A percentile compares a stretch with the other conserved stretches of the same genome.
Conservation (phyloP, 208 protist species). For the Trypanosomatidae sp. region DNA sequence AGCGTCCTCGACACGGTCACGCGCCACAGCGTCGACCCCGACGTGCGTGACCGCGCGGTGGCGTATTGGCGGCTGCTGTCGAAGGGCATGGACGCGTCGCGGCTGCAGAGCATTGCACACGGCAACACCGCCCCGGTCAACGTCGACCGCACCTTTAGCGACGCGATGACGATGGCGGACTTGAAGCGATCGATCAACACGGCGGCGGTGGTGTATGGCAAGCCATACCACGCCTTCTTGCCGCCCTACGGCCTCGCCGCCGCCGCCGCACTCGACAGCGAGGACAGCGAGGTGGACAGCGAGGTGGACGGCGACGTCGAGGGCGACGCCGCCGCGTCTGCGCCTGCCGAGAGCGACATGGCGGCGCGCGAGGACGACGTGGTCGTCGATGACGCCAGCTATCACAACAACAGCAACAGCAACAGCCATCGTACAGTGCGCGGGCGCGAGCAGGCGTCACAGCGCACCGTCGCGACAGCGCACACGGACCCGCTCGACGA, state of each 20-base stretch:
- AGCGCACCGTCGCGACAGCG: too few species aligned
- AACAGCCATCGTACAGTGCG: conserved; percentile 10
- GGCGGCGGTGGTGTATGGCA: conserved; percentile 94
- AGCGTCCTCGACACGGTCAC: conserved; percentile 50
- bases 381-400: not conserved
- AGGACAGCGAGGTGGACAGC: conserved; percentile 28
- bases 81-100: conserved; percentile 92
- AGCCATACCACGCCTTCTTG: conserved; percentile 91
- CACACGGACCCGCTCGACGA: too few species aligned
- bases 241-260: conserved; percentile 57
- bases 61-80: conserved; percentile 99
- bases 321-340: conserved; percentile 15
- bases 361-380: not conserved
- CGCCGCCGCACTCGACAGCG: too few species aligned
- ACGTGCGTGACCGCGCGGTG: conserved; percentile 97
- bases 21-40: conserved; percentile 91
- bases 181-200: conserved; percentile 86
- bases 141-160: conserved; percentile 87
- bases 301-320: conserved; percentile 64
- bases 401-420: not conserved
- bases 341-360: conserved; percentile 11
- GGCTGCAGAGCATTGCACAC: conserved; percentile 88
- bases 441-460: too few species aligned
- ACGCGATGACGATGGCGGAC: conserved; percentile 86
- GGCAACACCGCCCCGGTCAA: conserved; percentile 72